phyloP scores from a whole-genome alignment of 768 basidiomycete genomes.

The Leccinum boreale region DNA sequence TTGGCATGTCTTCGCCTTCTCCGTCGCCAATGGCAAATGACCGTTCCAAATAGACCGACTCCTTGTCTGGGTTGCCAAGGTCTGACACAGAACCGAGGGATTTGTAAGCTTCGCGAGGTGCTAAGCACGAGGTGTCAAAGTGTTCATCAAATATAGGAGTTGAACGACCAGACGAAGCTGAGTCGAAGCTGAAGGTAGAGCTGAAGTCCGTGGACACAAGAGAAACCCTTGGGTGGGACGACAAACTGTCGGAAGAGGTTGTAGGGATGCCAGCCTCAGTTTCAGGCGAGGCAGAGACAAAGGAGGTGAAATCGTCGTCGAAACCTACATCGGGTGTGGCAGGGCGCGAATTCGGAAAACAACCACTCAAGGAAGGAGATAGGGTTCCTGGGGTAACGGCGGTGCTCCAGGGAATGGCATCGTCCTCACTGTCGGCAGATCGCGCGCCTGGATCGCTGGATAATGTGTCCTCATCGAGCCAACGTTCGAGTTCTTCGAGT shows the following conservation, averaged over 20 bases:
- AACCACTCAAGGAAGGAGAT: constrained; percentile 25
- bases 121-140: constrained; percentile 18
- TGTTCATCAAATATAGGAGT: constrained; percentile 26
- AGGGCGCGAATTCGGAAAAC: constrained; percentile 18
- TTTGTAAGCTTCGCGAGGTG: constrained; percentile 37
- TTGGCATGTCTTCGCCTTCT: constrained; percentile 40
- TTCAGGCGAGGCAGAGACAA: constrained; percentile 56
- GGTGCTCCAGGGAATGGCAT: constrained; percentile 40
- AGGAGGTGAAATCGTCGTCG: constrained; percentile 80
- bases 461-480: constrained; percentile 50
- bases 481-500: constrained; percentile 57
- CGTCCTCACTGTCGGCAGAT: constrained; percentile 16
- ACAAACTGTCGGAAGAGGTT: neutral
- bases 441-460: constrained; percentile 15
- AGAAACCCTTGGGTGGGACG: constrained; percentile 2
- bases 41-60: constrained; percentile 19
- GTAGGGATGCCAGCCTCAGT: neutral
- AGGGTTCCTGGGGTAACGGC: constrained; percentile 29
- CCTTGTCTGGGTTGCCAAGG: constrained; percentile 44
- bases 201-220: constrained; percentile 20
- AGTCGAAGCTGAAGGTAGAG: constrained; percentile 28
- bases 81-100: constrained; percentile 61
- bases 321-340: constrained; percentile 45
- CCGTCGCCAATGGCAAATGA: constrained; percentile 1
- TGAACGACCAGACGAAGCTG: constrained; percentile 19